Conservation (phyloP, 495 filamentous ascomycete species). For the Daldinia decipiens region DNA sequence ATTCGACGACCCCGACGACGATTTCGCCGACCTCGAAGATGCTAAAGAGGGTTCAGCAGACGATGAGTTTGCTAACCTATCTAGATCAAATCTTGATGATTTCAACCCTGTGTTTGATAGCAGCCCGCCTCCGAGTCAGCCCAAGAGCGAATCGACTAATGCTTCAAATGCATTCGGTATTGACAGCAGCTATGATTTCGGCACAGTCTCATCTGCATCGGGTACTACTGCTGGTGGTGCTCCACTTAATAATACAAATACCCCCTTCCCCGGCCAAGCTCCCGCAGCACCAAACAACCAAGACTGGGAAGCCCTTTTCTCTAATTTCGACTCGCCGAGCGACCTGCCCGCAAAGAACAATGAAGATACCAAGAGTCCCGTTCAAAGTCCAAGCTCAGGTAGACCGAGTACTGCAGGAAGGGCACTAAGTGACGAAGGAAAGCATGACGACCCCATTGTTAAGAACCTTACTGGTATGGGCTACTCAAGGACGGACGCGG, state of each 20-base stretch:
- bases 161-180: constrained; percentile 53
- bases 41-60: constrained; percentile 92
- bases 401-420: constrained; percentile 61
- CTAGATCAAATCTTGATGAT: constrained; percentile 69
- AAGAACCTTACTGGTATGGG: constrained; percentile 93
- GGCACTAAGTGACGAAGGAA: constrained; percentile 76
- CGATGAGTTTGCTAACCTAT: constrained; percentile 78
- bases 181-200: constrained; percentile 62
- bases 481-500: constrained; percentile 79
- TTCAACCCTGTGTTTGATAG: constrained; percentile 73
- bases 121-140: constrained; percentile 63
- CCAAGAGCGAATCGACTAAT: constrained; percentile 59
- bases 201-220: constrained; percentile 54
- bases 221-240: constrained; percentile 63
- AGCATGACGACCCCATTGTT: constrained; percentile 89
- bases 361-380: constrained; percentile 45
- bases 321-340: constrained; percentile 72
- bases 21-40: constrained; percentile 88
- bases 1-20: constrained; percentile 84
- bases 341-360: constrained; percentile 48
- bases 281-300: constrained; percentile 62
- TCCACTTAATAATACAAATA: constrained; percentile 54
- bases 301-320: constrained; percentile 97
- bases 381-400: constrained; percentile 52
- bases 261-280: constrained; percentile 48